These are phyloP conservation scores for Bisporella sp. DNA, from an alignment of 2,329 filamentous ascomycete genomes.

Conservation along the genomic window DNA sequence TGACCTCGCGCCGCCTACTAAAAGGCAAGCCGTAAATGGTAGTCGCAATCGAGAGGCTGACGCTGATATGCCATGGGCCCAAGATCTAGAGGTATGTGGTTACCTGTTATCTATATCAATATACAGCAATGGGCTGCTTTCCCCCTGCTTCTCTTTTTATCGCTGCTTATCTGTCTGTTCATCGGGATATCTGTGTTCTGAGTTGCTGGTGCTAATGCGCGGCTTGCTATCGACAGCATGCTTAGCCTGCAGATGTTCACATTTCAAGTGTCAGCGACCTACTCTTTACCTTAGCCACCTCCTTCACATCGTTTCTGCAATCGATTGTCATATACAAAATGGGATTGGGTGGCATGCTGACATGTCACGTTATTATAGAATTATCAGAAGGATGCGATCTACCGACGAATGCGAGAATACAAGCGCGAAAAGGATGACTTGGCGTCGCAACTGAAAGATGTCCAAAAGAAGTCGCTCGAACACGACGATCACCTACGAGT, in stretches of 20 bases:
- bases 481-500: conserved; percentile 91
- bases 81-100: conserved; percentile 65
- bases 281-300: conserved; percentile 3
- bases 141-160: not conserved
- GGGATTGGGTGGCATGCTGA: conserved; percentile 32
- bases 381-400: conserved; percentile 93
- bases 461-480: conserved; percentile 69
- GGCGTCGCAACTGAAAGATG: conserved; percentile 73
- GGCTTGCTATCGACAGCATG: conserved; percentile 37
- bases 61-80: conserved; percentile 63
- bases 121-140: not conserved
- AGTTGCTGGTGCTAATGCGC: conserved; percentile 35
- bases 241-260: conserved; percentile 29
- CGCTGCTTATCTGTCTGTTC: conserved; percentile 10
- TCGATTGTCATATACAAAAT: conserved; percentile 13
- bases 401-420: conserved; percentile 96
- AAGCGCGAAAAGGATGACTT: conserved; percentile 81
- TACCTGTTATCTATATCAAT: conserved; percentile 16
- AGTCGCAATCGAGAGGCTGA: conserved; percentile 58
- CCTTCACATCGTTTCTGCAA: not conserved
- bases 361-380: conserved; percentile 45
- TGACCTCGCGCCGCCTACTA: conserved; percentile 81
- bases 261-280: conserved; percentile 15
- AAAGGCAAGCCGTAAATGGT: conserved; percentile 88
- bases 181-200: conserved; percentile 17